A percentile compares a stretch with the other conserved stretches of the same genome.
Conservation (phyloP, 169 alveolate species). For the Toxoplasma gondii region DNA sequence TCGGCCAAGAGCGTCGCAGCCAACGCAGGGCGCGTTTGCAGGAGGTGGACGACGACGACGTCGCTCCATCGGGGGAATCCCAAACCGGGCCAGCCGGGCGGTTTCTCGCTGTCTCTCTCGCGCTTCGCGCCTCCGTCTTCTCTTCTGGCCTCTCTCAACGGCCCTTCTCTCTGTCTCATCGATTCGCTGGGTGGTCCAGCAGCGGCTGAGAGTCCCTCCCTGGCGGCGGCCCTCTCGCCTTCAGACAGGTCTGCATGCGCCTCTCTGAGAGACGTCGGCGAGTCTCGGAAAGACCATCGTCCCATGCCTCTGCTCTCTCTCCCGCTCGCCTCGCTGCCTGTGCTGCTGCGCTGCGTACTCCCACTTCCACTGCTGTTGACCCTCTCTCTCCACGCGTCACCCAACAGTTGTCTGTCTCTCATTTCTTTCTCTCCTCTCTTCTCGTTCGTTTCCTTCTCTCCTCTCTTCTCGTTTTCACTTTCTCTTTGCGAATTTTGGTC, state of each 20-base stretch:
- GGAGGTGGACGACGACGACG: background rate
- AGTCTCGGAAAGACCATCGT: background rate
- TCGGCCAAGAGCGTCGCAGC: slow-evolving; percentile 4
- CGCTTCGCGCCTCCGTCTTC: background rate
- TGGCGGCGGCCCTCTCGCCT: no score
- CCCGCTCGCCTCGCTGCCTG: background rate
- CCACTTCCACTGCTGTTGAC: background rate
- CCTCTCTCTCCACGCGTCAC: background rate
- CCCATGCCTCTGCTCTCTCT: background rate
- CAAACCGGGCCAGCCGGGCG: background rate
- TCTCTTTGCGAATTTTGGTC: background rate
- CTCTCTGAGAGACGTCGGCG: background rate
- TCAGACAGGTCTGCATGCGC: no score
- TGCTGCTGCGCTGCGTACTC: background rate
- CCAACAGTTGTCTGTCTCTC: background rate
- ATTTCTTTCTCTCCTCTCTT: background rate
- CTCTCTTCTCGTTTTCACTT: background rate
- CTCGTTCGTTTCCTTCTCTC: background rate
- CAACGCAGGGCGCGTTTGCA: background rate
- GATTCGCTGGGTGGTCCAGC: no score
- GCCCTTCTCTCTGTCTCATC: no score
- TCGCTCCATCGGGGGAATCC: slow-evolving; percentile 22
- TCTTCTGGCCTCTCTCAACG: background rate
- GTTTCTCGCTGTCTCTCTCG: background rate
- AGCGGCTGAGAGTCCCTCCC: no score